phyloP scores from a whole-genome alignment of 495 filamentous ascomycete genomes.

The Ascodesmis nigricans region DNA sequence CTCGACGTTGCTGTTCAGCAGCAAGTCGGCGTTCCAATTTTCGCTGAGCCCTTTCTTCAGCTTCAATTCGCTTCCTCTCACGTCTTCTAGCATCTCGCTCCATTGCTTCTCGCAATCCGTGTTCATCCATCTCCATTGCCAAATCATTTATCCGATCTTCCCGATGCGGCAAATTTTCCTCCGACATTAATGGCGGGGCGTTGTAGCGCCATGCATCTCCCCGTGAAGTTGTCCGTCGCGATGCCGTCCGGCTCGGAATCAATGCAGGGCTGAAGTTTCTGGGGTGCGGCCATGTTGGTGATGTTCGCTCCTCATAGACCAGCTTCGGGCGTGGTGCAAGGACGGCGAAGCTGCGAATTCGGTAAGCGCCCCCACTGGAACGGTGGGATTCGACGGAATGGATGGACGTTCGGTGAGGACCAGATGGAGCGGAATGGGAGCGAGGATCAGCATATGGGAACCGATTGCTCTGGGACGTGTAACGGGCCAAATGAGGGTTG shows the following conservation, averaged over 20 bases:
- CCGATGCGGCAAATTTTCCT: conserved; percentile 5
- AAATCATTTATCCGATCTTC: conserved; percentile 15
- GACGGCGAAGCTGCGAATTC: conserved; percentile 16
- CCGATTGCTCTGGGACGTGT: neutral
- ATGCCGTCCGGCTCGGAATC: conserved; percentile 12
- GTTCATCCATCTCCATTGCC: conserved; percentile 17
- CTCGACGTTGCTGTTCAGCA: conserved; percentile 9
- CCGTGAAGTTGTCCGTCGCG: conserved; percentile 15
- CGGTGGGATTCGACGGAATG: conserved; percentile 2
- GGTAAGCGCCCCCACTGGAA: conserved; percentile 19
- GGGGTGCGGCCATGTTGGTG: conserved; percentile 6
- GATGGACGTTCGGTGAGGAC: neutral
- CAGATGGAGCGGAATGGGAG: neutral
- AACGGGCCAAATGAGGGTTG: conserved; percentile 13
- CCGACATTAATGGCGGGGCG: conserved; percentile 4
- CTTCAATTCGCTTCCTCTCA: conserved; percentile 16
- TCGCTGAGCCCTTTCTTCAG: conserved; percentile 13
- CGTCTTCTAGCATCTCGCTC: conserved; percentile 19
- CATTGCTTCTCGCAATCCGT: conserved; percentile 20
- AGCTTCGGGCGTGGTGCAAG: conserved; percentile 20
- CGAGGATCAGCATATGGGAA: neutral
- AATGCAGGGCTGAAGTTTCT: conserved; percentile 6
- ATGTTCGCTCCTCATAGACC: conserved; percentile 12
- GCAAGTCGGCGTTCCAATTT: conserved; percentile 14
- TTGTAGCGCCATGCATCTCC: conserved; percentile 10